phyloP scores from a whole-genome alignment of 345 rosid genomes.

The Syzygium oleosum region DNA sequence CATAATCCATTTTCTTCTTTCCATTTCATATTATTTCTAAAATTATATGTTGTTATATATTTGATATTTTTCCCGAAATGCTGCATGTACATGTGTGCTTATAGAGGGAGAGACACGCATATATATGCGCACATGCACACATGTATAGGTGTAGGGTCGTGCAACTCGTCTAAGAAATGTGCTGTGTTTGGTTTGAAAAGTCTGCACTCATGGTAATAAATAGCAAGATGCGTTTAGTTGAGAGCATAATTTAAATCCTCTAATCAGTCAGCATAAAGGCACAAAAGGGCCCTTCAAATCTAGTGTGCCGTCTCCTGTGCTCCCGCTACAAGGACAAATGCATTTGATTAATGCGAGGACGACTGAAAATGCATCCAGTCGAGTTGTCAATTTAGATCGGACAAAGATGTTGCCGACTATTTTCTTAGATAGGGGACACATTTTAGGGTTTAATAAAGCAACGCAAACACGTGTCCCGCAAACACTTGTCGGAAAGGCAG shows the following conservation, averaged over 20 bases:
- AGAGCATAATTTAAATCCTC: background rate
- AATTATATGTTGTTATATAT: no score
- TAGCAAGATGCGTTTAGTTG: background rate
- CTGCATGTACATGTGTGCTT: background rate
- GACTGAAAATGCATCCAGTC: background rate
- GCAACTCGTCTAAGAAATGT: background rate
- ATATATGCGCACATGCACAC: background rate
- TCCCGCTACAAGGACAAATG: background rate
- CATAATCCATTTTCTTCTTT: background rate
- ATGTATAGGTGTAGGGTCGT: background rate
- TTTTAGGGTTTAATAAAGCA: background rate
- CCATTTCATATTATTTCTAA: background rate
- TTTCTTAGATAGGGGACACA: background rate
- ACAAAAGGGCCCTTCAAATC: background rate
- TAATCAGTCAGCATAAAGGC: background rate
- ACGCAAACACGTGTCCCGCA: background rate
- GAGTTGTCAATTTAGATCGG: background rate
- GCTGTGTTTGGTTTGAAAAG: background rate
- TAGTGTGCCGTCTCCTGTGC: background rate
- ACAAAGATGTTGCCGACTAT: background rate
- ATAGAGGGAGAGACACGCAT: no score
- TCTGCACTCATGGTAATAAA: background rate
- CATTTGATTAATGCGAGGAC: background rate
- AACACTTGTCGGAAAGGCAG: background rate
- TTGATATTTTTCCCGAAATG: background rate